Evolutionary conservation across 306 rosid genomes (phyloP).

Genomic region (Pueraria montana): DNA sequence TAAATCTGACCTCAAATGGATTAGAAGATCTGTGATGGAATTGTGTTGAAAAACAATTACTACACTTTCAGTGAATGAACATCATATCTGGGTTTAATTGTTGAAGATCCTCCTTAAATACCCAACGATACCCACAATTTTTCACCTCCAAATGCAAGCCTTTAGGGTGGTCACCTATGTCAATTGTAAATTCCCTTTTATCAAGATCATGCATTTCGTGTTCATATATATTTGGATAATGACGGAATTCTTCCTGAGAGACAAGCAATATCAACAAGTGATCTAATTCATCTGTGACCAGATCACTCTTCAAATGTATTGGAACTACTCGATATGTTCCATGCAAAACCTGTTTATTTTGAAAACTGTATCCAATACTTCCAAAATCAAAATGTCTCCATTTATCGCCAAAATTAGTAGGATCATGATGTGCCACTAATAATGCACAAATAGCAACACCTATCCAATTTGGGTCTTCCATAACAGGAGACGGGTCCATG

Average conservation of each 20-base stretch:
- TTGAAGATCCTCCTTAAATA: slow-evolving; percentile 15
- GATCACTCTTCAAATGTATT: not conserved
- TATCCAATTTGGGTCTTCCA: slow-evolving; percentile 6
- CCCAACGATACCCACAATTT: not conserved
- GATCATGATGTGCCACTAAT: not conserved
- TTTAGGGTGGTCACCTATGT: fast-evolving
- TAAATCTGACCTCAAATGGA: no score
- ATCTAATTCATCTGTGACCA: not conserved
- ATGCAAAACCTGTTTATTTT: no score
- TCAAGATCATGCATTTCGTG: no score
- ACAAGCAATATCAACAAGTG: not conserved
- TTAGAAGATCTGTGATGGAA: no score
- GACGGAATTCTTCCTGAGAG: not conserved
- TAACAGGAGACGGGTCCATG: not conserved
- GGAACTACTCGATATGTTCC: no score
- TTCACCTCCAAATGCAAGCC: not conserved
- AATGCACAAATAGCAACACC: not conserved
- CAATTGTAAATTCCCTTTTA: not conserved
- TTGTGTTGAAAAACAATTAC: no score
- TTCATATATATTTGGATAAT: not conserved
- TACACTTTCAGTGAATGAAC: no score
- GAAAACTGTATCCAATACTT: no score
- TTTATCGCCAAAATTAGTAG: not conserved
- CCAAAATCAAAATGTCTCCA: not conserved
- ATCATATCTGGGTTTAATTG: not conserved